Base-by-base conservation (phyloP, 1,284 basidiomycete genomes). In the Phellopilus nigrolimitatus region DNA sequence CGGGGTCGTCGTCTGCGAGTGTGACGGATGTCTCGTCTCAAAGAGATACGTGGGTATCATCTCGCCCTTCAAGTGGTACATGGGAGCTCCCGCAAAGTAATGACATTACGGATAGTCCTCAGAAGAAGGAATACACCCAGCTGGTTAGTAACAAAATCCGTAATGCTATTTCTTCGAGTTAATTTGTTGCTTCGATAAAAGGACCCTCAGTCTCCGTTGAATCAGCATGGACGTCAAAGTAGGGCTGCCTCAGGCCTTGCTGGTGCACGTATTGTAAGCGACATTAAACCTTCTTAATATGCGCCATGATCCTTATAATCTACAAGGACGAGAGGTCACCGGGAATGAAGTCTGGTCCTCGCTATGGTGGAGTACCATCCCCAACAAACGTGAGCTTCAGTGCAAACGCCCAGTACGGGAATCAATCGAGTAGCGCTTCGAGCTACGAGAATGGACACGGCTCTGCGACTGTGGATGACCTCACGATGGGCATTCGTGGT, bases 1-100 rank as follows among this genome's bases (percentile, higher is more conserved):
- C 83, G 13, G 71, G 75, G 49, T 83, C 81, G 42, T 85, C 82
- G 13, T 73, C 70, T 28, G 63, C 76, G 19, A 81, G 80, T 58
- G 67, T 69, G 19, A 72, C 69, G 6, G 81, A 82, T 40, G 61
- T 74, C 22, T 68, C 74, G 17, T 67, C 70, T 31, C 75, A 74
- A 54, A 61, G 64, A n/a, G 82, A 84, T 44, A 68, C 69, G 34
- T 85, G 82, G 78, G 66, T 71, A n/a, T 58, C 71, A 5, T 68
- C 75, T 3, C 71, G 80, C 48, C 68, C 76, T 31, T 66, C 73
- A 9, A 78, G 76, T 58, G 77, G 74, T 34, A 70, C 73, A 33
- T 87, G 84, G 84, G 84, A 84, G 28, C 52, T 57, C 15, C 27
- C 56, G 22, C 34, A 38, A 39, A 49, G 48, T n/a, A 56, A 47